These are phyloP conservation scores for Penicillium sp. DNA, from an alignment of 2,329 filamentous ascomycete genomes.

Conservation along the genomic window DNA sequence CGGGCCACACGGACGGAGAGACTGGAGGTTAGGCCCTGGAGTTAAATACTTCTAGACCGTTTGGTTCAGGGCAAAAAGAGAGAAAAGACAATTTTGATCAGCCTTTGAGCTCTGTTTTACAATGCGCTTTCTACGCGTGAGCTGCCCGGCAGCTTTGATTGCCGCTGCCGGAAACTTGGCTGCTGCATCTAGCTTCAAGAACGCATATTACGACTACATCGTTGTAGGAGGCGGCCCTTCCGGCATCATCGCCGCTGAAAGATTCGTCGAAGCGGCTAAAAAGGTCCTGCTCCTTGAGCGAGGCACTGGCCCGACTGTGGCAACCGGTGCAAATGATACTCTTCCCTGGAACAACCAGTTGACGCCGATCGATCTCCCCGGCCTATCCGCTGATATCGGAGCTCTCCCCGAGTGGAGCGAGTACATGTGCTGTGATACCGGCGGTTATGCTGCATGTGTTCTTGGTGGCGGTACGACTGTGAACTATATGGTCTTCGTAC, in stretches of 20 bases:
- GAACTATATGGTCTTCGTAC: constrained; percentile 34
- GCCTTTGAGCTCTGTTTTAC: not conserved
- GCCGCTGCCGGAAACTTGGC: constrained; percentile 15
- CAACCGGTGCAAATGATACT: constrained; percentile 27
- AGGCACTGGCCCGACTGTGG: constrained; percentile 26
- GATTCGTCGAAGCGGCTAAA: constrained; percentile 27
- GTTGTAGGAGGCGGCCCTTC: constrained; percentile 27
- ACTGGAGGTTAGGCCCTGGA: not conserved
- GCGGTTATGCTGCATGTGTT: constrained; percentile 28
- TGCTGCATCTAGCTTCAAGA: constrained; percentile 19
- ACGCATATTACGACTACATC: constrained; percentile 26
- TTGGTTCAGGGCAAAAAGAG: not conserved
- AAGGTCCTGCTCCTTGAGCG: constrained; percentile 27
- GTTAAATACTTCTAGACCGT: not conserved
- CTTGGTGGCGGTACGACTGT: constrained; percentile 32
- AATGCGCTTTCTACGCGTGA: constrained; percentile 15
- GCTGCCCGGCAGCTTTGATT: constrained; percentile 15
- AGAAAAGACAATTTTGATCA: not conserved
- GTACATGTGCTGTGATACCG: constrained; percentile 26
- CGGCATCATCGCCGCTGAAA: constrained; percentile 26
- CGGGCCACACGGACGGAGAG: constrained; percentile 4
- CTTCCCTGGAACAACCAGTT: constrained; percentile 24
- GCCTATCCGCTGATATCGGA: constrained; percentile 28
- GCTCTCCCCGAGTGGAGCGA: constrained; percentile 20
- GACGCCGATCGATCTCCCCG: constrained; percentile 30